Evolutionary conservation across 2,329 filamentous ascomycete species (phyloP), one percentile per base, ranked within the genome.

Genomic region (Aspergillus pseudonomiae): DNA sequence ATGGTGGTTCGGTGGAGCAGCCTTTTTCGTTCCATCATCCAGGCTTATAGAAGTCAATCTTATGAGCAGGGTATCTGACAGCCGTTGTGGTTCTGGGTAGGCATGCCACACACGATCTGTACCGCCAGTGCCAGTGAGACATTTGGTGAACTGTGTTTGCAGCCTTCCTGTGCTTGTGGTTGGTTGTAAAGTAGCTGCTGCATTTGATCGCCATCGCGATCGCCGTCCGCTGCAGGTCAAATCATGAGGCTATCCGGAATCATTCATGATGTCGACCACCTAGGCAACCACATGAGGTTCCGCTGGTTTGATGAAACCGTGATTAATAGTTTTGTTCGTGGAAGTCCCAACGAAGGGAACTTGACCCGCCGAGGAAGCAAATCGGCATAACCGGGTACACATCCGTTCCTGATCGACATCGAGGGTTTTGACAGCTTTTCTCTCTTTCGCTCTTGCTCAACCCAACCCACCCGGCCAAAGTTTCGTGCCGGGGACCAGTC

Each of bases 321-420:
- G 52, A 54, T 54, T 24, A 16, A 36, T 26, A 54, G 32, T 34
- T n/a, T 53, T 52, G 19, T 19, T 32, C 16, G 12, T 34, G 26
- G 26, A 32, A 36, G 52, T 54, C 26, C n/a, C 30, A 32, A 34
- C 10, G n/a, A 54, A 34, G 26, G 16, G 5, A 19, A 36, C 7
- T 54, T 36, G 32, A 39, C 45, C 50, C 48, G 24, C 34, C 54
- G 59, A 30, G 46, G 26, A 58, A 55, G 55, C 52, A 60, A 55
- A 50, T 60, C 59, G 63, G 61, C 61, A 59, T 46, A 41, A 28
- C 61, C 55, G 53, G 59, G 59, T 59, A 36, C 19, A 32, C 52
- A 54, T 54, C 52, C 52, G 57, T 59, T 67, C 61, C 63, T 65
- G 63, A 63, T 65, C 63, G 61, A 57, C 63, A 53, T 43, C 45